Percentiles rank a stretch among this genome's conserved stretches.
Evolutionary conservation across 2,329 filamentous ascomycete genomes (phyloP).

Genomic region (Westerdykella sp.): DNA sequence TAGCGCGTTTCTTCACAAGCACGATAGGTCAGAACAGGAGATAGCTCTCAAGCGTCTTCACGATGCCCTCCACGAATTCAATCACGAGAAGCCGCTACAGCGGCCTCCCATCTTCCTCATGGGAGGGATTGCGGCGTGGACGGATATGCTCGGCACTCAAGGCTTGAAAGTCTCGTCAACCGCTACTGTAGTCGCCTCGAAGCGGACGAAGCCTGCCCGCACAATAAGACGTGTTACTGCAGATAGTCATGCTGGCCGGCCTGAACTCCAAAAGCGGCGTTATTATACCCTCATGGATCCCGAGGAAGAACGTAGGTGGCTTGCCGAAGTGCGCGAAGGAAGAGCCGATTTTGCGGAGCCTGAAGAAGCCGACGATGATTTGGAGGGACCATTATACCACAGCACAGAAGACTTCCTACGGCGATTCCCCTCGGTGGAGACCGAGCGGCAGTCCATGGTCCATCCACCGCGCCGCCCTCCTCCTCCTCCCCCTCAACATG

Average conservation of each 20-base stretch:
- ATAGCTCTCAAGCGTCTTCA: constrained; percentile 63
- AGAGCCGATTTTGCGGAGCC: constrained; percentile 43
- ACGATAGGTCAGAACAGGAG: constrained; percentile 38
- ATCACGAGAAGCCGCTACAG: constrained; percentile 68
- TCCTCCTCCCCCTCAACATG: constrained; percentile 40
- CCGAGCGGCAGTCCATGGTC: constrained; percentile 52
- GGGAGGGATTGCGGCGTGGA: constrained; percentile 83
- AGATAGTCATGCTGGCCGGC: constrained; percentile 46
- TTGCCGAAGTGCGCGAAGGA: constrained; percentile 67
- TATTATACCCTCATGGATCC: constrained; percentile 67
- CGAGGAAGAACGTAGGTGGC: constrained; percentile 76
- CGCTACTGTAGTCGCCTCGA: constrained; percentile 45
- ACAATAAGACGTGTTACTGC: constrained; percentile 49
- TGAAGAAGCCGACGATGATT: constrained; percentile 23
- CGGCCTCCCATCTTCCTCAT: constrained; percentile 68
- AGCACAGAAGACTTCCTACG: constrained; percentile 79
- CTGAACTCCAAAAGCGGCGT: constrained; percentile 52
- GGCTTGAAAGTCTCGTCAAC: constrained; percentile 56
- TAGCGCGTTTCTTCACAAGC: constrained; percentile 49
- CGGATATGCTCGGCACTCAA: constrained; percentile 68
- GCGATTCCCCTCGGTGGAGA: constrained; percentile 65
- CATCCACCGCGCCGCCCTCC: constrained; percentile 37
- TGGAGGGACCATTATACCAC: constrained; percentile 46
- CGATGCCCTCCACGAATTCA: constrained; percentile 77
- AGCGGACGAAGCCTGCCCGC: constrained; percentile 40